A percentile compares a stretch with the other conserved stretches of the same genome.
These are phyloP conservation scores for Pyracantha coccinea DNA, from an alignment of 331 rosid genomes.

Conservation along the genomic window DNA sequence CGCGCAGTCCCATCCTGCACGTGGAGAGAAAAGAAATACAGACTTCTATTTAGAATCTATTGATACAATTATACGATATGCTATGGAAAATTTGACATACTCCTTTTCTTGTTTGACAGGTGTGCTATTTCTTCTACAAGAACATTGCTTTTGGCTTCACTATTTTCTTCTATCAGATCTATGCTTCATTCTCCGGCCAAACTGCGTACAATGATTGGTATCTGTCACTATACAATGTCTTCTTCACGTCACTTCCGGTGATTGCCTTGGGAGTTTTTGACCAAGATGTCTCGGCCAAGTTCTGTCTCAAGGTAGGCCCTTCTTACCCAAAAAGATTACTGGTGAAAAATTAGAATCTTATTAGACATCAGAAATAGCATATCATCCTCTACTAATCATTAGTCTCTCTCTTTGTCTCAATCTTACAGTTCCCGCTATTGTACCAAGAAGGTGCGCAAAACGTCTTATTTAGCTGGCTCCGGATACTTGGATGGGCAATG, in stretches of 20 bases:
- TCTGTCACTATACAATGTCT: conserved; percentile 61
- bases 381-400: background rate
- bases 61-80: too few relatives aligned
- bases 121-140: conserved; percentile 99
- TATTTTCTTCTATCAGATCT: conserved; percentile 68
- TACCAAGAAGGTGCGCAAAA: conserved; percentile 97
- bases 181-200: conserved; percentile 87
- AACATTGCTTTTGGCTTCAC: conserved; percentile 83
- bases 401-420: background rate
- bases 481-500: conserved; percentile 67
- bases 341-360: background rate
- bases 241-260: conserved; percentile 98
- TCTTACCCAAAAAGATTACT: background rate
- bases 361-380: background rate
- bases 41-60: background rate
- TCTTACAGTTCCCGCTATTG: conserved; percentile 71
- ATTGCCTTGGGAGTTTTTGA: conserved; percentile 94
- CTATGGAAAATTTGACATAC: conserved; percentile 5
- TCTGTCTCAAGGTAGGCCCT: conserved; percentile 69
- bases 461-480: conserved; percentile 68
- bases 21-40: background rate
- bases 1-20: too few relatives aligned
- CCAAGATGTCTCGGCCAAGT: conserved; percentile 73
- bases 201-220: conserved; percentile 93
- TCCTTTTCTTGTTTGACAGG: conserved; percentile 41